These are phyloP conservation scores for Selaginella tamariscina DNA, from an alignment of 75 land plant genomes.

Conservation along the genomic window DNA sequence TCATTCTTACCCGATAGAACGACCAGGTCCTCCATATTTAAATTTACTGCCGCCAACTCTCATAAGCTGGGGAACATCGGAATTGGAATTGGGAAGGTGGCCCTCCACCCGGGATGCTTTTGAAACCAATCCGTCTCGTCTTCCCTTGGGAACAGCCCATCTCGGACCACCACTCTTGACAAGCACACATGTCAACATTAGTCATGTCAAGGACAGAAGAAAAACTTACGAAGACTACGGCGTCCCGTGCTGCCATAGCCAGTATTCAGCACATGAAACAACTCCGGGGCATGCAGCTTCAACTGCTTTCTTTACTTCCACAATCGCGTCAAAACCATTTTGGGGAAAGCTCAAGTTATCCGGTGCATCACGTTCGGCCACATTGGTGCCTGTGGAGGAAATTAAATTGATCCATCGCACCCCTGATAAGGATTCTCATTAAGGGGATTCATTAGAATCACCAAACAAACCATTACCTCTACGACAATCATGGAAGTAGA, in stretches of 20 bases:
- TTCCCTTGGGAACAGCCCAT: not conserved
- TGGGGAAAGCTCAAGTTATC: constrained; percentile 1
- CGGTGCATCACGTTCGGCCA: not conserved
- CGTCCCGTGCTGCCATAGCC: not conserved
- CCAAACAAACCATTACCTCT: constrained; percentile 9
- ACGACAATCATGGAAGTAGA: constrained; percentile 28
- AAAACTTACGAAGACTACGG: constrained; percentile 9
- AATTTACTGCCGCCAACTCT: not conserved
- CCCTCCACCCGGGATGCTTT: not conserved
- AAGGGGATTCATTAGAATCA: not conserved
- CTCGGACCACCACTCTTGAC: not conserved
- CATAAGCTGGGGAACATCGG: not conserved
- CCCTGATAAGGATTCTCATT: not conserved
- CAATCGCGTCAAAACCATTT: not conserved
- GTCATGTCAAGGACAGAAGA: not conserved
- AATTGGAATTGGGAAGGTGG: not conserved
- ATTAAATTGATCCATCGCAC: constrained; percentile 7
- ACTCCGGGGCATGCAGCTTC: constrained; percentile 7
- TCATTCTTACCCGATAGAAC: not conserved
- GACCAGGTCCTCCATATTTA: not conserved
- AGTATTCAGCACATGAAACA: constrained; percentile 11
- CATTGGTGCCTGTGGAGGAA: constrained; percentile 3
- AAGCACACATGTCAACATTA: constrained; percentile 7
- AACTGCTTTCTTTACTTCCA: not conserved
- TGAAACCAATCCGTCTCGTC: not conserved